phyloP scores from a whole-genome alignment of 2,329 filamentous ascomycete genomes.

The Xylaria sp. region DNA sequence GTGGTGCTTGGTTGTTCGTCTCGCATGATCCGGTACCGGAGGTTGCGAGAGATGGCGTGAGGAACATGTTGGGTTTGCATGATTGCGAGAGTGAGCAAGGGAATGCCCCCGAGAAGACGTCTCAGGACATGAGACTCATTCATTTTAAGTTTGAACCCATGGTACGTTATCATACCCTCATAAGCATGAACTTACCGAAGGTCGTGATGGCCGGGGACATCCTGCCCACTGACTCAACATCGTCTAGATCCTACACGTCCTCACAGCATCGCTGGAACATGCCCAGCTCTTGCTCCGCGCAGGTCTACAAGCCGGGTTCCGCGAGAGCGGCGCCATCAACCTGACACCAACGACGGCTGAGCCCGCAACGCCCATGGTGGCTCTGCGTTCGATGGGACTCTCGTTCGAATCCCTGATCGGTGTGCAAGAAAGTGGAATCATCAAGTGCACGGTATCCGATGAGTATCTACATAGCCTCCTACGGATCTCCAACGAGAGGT shows the following conservation, averaged over 20 bases:
- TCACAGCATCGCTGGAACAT: conserved; percentile 77
- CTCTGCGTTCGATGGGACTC: conserved; percentile 84
- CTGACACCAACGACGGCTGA: conserved; percentile 55
- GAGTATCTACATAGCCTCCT: conserved; percentile 75
- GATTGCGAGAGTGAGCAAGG: conserved; percentile 42
- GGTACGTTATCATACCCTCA: conserved; percentile 63
- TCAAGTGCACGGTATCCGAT: conserved; percentile 66
- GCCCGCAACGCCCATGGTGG: conserved; percentile 74
- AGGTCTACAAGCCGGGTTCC: conserved; percentile 83
- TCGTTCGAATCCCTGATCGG: conserved; percentile 85
- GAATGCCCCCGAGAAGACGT: conserved; percentile 38
- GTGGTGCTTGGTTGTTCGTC: conserved; percentile 86
- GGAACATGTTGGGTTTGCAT: conserved; percentile 47
- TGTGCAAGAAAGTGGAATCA: conserved; percentile 54
- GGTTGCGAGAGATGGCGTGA: conserved; percentile 33
- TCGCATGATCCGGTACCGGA: conserved; percentile 76
- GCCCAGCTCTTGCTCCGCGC: conserved; percentile 80
- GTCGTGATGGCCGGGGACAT: not conserved
- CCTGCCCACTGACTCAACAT: conserved; percentile 3
- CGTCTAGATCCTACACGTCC: conserved; percentile 83
- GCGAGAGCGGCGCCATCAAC: conserved; percentile 87
- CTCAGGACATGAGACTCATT: conserved; percentile 61
- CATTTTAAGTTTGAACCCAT: conserved; percentile 96
- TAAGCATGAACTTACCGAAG: not conserved
- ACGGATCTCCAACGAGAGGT: conserved; percentile 77